Evolutionary conservation across 176 grass and related monocot genomes (phyloP).

Genomic region (Canna indica): DNA sequence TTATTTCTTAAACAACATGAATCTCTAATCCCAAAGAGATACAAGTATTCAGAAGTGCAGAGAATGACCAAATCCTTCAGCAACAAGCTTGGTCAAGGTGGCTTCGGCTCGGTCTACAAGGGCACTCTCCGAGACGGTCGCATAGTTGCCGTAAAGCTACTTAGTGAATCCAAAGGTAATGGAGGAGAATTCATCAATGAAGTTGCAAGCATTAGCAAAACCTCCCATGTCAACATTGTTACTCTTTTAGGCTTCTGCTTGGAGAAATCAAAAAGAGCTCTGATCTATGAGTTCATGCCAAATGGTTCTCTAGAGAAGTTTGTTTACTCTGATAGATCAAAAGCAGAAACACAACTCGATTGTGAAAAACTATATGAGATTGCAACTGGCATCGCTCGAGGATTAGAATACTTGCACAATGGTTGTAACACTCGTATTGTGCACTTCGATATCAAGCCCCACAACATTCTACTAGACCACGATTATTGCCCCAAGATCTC

Average conservation of each 20-base stretch:
- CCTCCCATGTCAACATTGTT: slow-evolving; percentile 41
- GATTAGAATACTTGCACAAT: slow-evolving; percentile 41
- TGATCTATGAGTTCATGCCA: slow-evolving; percentile 47
- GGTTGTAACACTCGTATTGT: slow-evolving; percentile 4
- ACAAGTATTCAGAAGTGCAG: slow-evolving; percentile 37
- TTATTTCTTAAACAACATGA: neutral
- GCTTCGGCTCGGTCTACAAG: slow-evolving; percentile 32
- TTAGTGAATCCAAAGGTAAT: slow-evolving; percentile 19
- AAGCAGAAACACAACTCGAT: slow-evolving; percentile 18
- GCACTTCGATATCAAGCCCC: slow-evolving; percentile 36
- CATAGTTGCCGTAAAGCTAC: slow-evolving; percentile 33
- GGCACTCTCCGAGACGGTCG: slow-evolving; percentile 34
- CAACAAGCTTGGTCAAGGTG: slow-evolving; percentile 33
- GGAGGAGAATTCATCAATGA: slow-evolving; percentile 41
- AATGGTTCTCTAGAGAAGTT: slow-evolving; percentile 44
- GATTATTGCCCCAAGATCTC: slow-evolving; percentile 46
- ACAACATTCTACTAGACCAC: slow-evolving; percentile 45
- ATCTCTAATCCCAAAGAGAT: slow-evolving; percentile 16
- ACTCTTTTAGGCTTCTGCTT: slow-evolving; percentile 38
- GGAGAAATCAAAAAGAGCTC: slow-evolving; percentile 42
- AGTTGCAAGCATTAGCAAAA: slow-evolving; percentile 27
- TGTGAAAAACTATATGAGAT: slow-evolving; percentile 53
- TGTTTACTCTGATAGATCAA: neutral
- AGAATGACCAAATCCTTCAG: slow-evolving; percentile 40
- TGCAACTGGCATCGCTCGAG: slow-evolving; percentile 29